Evolutionary conservation across 257 asterid genomes (phyloP).

Genomic region (Lycium ferocissimum): DNA sequence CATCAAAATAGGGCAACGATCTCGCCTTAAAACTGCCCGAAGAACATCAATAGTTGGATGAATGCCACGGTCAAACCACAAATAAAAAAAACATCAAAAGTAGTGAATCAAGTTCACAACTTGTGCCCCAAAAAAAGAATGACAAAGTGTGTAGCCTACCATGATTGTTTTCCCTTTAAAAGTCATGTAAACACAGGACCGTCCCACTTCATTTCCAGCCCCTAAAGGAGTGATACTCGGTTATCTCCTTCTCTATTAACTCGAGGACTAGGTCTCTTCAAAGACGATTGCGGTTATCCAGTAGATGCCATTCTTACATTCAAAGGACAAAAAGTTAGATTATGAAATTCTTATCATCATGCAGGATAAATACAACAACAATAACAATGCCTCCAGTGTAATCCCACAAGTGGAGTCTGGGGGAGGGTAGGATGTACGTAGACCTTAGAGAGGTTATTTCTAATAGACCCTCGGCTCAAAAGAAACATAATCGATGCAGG

Average conservation of each 20-base stretch:
- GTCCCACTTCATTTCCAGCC: slow-evolving; percentile 97
- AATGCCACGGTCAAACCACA: slow-evolving; percentile 98
- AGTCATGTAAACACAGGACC: slow-evolving; percentile 90
- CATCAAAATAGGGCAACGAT: slow-evolving; percentile 96
- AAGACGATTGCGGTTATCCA: slow-evolving; percentile 51
- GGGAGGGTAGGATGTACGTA: too few relatives aligned
- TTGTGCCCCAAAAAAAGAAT: background rate
- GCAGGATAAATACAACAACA: background rate
- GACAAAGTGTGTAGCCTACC: slow-evolving; percentile 48
- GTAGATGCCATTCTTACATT: slow-evolving; percentile 65
- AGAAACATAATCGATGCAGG: too few relatives aligned
- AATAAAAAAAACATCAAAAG: slow-evolving; percentile 3
- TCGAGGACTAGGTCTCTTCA: slow-evolving; percentile 54
- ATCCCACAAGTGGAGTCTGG: too few relatives aligned
- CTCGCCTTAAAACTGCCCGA: too few relatives aligned
- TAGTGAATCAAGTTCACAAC: background rate
- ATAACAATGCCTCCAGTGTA: too few relatives aligned
- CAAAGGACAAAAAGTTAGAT: background rate
- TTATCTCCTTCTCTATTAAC: slow-evolving; percentile 79
- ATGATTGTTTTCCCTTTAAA: slow-evolving; percentile 85
- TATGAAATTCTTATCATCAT: background rate
- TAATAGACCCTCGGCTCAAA: too few relatives aligned
- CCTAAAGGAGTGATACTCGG: slow-evolving; percentile 89
- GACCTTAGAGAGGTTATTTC: too few relatives aligned
- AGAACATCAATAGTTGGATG: slow-evolving; percentile 91